Evolutionary conservation across 345 rosid genomes (phyloP), one percentile per base, ranked within the genome.

Genomic region (Hibiscus tridactylites): DNA sequence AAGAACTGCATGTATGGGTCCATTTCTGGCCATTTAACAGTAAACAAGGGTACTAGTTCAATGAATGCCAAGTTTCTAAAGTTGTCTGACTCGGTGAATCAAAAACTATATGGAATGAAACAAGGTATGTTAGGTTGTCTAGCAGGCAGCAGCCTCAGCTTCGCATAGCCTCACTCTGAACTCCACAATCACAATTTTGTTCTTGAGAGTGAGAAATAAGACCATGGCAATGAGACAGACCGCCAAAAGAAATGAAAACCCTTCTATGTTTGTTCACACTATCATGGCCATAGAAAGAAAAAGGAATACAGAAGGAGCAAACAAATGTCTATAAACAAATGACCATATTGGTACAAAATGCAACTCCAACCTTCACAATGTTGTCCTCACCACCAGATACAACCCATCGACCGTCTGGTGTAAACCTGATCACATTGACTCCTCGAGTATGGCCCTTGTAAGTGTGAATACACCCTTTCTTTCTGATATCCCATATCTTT

Each of bases 381-480:
- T 92, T 88, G 84, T 95, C 99, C 79, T 95, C 97, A 61, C 99
- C 99, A 73, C 99, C 97, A 24, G 99, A 95, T 56, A 95, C 99
- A 80, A 95, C 93, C 99, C 99, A 95, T 35, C 99, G 97, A 49
- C 99, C 99, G 82, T 95, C 97, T 33, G 99, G 99, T 70, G 99
- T 95, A 75, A 92, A 95, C 82, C 99, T 90, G 72, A 95, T 87
- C 71, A 91, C 93, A 88, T 82, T 95, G 75, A 95, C 97, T n/a
- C 99, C 99, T 61, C 99, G 90, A 64, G 97, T 92, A 75, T 95
- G 99, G 74, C 97, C 99, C 83, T 95, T 95, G 87, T 91, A 95
- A 16, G 99, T 95, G 82, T 95, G 97, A 78, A 95, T 92, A 76
- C 96, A 92, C 5, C 97, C 99, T 73, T 95, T 95, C 82, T 90